phyloP scores from a whole-genome alignment of 441 rosid genomes.

The Corymbia calophylla region DNA sequence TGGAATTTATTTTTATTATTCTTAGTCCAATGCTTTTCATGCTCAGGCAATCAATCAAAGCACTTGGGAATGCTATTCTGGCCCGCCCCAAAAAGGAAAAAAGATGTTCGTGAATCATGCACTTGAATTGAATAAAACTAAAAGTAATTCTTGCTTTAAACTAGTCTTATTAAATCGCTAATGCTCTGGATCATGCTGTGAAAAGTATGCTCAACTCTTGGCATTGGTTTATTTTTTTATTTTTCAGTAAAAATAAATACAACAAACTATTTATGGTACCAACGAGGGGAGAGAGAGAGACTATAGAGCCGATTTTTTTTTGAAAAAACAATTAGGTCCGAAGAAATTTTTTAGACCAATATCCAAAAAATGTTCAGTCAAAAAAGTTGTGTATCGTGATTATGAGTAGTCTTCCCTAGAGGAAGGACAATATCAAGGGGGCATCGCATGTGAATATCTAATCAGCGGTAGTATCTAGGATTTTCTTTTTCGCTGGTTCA shows the following conservation, averaged over 20 bases:
- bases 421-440: background rate
- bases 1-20: background rate
- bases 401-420: background rate
- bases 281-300: background rate
- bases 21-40: background rate
- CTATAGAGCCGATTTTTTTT: background rate
- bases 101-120: background rate
- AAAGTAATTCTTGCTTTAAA: background rate
- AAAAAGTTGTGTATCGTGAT: background rate
- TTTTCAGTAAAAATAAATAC: background rate
- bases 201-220: background rate
- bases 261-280: background rate
- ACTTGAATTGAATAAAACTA: background rate
- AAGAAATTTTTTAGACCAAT: background rate
- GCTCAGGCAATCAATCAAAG: background rate
- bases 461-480: background rate
- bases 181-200: background rate
- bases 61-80: background rate
- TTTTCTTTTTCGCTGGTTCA: background rate
- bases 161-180: background rate
- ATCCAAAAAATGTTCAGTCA: background rate
- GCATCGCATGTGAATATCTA: background rate
- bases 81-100: background rate
- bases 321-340: background rate
- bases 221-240: background rate